Conservation (phyloP, 2,329 filamentous ascomycete genomes). For the Colletotrichum eremochloae region DNA sequence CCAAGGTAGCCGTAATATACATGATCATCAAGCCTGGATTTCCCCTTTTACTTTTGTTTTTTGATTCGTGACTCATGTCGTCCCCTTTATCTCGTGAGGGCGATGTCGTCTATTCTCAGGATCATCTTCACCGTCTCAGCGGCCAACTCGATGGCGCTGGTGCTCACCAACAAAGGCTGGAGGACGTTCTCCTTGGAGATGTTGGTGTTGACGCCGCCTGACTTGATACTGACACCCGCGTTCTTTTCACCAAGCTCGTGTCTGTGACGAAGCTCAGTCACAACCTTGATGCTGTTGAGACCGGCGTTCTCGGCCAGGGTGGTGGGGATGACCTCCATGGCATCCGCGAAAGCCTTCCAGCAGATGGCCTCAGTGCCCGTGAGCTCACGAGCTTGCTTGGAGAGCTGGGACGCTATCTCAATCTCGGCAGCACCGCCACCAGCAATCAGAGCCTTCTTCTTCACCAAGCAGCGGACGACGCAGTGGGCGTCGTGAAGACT, state of each 20-base stretch:
- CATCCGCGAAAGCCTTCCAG: conserved; percentile 99
- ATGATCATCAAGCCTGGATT: conserved; percentile 41
- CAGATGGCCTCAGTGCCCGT: conserved; percentile 96
- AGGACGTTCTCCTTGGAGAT: conserved; percentile 97
- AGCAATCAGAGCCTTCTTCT: conserved; percentile 99
- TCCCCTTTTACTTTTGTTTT: conserved; percentile 38
- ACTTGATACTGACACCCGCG: conserved; percentile 98
- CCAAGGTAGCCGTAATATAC: conserved; percentile 40
- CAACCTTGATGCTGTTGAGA: conserved; percentile 98
- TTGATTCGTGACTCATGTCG: conserved; percentile 39
- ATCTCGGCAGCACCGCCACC: conserved; percentile 97
- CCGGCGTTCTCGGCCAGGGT: conserved; percentile 98
- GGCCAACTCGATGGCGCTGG: conserved; percentile 95
- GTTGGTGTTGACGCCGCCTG: conserved; percentile 95
- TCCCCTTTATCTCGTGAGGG: conserved; percentile 65
- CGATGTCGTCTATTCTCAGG: conserved; percentile 76
- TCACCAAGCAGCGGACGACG: conserved; percentile 96
- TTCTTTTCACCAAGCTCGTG: conserved; percentile 97
- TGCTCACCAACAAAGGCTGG: conserved; percentile 95
- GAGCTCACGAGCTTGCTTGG: conserved; percentile 84
- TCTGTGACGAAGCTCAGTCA: conserved; percentile 93
- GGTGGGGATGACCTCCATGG: conserved; percentile 96
- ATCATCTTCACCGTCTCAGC: conserved; percentile 99
- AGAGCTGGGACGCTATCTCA: conserved; percentile 90
- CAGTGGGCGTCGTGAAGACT: conserved; percentile 97